Percentiles rank a stretch among this genome's conserved stretches.
Evolutionary conservation across 1,284 basidiomycete species (phyloP).

Genomic region (Boletus semigastroideus): DNA sequence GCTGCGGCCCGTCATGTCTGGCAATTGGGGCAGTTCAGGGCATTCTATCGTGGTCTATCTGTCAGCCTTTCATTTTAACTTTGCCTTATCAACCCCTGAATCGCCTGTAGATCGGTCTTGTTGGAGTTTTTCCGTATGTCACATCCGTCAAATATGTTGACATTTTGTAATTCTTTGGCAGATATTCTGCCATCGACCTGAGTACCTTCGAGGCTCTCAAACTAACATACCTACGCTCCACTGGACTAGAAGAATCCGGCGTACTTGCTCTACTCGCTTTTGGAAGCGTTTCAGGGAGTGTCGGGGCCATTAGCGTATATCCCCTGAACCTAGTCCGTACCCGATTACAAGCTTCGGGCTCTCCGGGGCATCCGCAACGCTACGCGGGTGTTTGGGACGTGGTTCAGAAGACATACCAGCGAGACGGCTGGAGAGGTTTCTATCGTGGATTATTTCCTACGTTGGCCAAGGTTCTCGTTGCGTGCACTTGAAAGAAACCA

Average conservation of each 20-base stretch:
- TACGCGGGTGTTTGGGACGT: constrained; percentile 93
- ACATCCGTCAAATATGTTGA: not conserved
- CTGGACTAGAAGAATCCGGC: constrained; percentile 80
- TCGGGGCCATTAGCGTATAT: constrained; percentile 91
- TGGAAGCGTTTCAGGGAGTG: constrained; percentile 86
- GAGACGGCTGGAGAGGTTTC: constrained; percentile 92
- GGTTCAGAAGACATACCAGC: constrained; percentile 73
- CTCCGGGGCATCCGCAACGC: constrained; percentile 84
- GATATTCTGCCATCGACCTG: constrained; percentile 92
- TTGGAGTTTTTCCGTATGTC: constrained; percentile 89
- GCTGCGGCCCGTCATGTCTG: constrained; percentile 68
- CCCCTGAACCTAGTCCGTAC: constrained; percentile 94
- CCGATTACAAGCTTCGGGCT: constrained; percentile 93
- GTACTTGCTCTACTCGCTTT: constrained; percentile 82
- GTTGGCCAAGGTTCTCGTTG: constrained; percentile 71
- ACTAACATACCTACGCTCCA: constrained; percentile 77
- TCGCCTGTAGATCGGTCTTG: constrained; percentile 69
- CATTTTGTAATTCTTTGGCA: constrained; percentile 27
- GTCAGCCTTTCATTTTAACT: constrained; percentile 48
- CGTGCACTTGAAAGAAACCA: not conserved
- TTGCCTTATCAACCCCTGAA: constrained; percentile 13
- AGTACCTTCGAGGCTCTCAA: constrained; percentile 93
- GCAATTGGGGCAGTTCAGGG: constrained; percentile 78
- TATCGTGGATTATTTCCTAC: constrained; percentile 93
- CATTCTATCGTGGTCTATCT: constrained; percentile 90